Base-by-base conservation (phyloP, 257 asterid species). In the Oldenlandia corymbosa region DNA sequence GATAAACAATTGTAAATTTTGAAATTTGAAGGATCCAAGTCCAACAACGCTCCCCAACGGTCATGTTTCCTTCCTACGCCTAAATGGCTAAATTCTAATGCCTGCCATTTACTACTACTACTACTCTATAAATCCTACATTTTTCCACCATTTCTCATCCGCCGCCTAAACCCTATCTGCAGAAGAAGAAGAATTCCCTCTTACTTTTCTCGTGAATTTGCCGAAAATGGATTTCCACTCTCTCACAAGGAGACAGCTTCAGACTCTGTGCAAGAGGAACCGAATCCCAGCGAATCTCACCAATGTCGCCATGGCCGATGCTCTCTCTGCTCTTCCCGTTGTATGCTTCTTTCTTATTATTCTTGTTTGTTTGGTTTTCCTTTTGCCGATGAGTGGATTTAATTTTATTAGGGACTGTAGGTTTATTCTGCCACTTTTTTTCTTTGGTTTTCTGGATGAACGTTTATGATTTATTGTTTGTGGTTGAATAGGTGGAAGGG, bases 401-500 rank as follows among this genome's bases (percentile, higher is more conserved):
- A 34, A n/a, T n/a, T n/a, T n/a, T n/a, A n/a, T n/a, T n/a, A n/a
- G n/a, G n/a, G n/a, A n/a, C n/a, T n/a, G n/a, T n/a, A n/a, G n/a
- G n/a, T n/a, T n/a, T n/a, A n/a, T n/a, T n/a, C n/a, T n/a, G n/a
- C n/a, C n/a, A n/a, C n/a, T n/a, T n/a, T n/a, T n/a, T n/a, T n/a
- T n/a, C n/a, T n/a, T n/a, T n/a, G n/a, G n/a, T n/a, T n/a, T n/a
- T n/a, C n/a, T n/a, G n/a, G n/a, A n/a, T n/a, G n/a, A n/a, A n/a
- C n/a, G n/a, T n/a, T n/a, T n/a, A n/a, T n/a, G n/a, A n/a, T n/a
- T n/a, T n/a, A n/a, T n/a, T n/a, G n/a, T n/a, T n/a, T n/a, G n/a
- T n/a, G n/a, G n/a, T 34, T 55, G 43, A 21, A 31, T 72, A 93
- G 99, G 94, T 90, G 10, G 86, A 93, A 71, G 97, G 99, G 49